Evolutionary conservation across 768 basidiomycete genomes (phyloP).

Genomic region (Lactarius evosmus): DNA sequence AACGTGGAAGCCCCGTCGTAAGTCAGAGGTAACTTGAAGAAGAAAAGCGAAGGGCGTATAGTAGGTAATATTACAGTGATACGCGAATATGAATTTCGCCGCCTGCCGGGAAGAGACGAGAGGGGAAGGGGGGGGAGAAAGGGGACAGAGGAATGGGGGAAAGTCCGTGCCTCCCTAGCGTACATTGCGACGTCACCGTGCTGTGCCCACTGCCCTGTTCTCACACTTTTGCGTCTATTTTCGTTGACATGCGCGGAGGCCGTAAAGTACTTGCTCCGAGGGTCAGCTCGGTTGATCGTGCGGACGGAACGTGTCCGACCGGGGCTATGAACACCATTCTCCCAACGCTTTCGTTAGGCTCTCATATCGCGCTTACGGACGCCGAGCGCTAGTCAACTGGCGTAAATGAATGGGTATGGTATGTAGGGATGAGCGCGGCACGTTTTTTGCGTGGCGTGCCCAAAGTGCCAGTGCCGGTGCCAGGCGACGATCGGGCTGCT

Average conservation of each 20-base stretch:
- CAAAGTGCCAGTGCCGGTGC: neutral
- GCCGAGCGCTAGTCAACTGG: neutral
- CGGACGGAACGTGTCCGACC: neutral
- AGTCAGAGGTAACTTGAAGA: neutral
- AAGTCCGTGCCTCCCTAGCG: neutral
- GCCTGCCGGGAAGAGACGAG: neutral
- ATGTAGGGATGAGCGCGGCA: neutral
- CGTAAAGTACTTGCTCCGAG: slow-evolving; percentile 1
- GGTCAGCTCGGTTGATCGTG: neutral
- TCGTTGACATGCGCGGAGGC: neutral
- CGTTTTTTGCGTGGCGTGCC: slow-evolving; percentile 5
- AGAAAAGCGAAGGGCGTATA: neutral
- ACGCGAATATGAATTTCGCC: slow-evolving; percentile 13
- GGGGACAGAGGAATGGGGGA: neutral
- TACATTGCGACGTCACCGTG: slow-evolving; percentile 8
- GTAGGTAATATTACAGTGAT: neutral
- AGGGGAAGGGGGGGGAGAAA: neutral
- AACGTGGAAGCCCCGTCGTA: neutral
- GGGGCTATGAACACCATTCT: neutral
- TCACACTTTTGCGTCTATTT: neutral
- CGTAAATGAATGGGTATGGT: slow-evolving; percentile 6
- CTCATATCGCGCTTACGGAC: neutral
- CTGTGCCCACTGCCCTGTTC: slow-evolving; percentile 11
- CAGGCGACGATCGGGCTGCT: neutral
- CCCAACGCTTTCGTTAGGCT: no score